Conservation (phyloP, 2,329 filamentous ascomycete genomes). For the Ophiostoma angusticollis region DNA sequence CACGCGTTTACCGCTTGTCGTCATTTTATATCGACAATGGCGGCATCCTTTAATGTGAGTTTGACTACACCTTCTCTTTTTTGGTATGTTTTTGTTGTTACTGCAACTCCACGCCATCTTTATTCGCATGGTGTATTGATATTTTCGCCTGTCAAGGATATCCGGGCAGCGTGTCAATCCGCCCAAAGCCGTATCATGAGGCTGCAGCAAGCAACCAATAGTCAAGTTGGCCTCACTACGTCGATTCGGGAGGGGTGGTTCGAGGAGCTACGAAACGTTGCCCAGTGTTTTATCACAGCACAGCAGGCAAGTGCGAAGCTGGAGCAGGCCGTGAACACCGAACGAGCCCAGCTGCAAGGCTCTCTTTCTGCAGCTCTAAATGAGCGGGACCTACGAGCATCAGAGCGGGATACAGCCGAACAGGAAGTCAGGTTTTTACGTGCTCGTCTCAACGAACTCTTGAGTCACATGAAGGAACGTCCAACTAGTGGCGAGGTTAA, state of each 20-base stretch:
- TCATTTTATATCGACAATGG: no score
- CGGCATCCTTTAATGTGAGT: no score
- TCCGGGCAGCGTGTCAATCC: slow-evolving; percentile 11
- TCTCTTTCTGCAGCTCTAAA: slow-evolving; percentile 9
- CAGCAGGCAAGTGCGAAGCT: slow-evolving; percentile 10
- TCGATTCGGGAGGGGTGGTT: slow-evolving; percentile 10
- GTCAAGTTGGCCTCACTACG: slow-evolving; percentile 11
- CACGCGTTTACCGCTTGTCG: no score
- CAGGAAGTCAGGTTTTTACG: slow-evolving; percentile 12
- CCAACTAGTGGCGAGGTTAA: background rate
- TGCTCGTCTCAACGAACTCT: slow-evolving; percentile 1
- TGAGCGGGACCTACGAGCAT: slow-evolving; percentile 7
- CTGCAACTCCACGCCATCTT: background rate
- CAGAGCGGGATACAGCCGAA: slow-evolving; percentile 3
- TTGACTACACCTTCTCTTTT: no score
- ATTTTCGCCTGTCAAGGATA: slow-evolving; percentile 12
- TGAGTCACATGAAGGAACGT: background rate
- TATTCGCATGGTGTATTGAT: background rate
- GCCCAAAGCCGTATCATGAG: slow-evolving; percentile 14
- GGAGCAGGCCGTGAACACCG: slow-evolving; percentile 10
- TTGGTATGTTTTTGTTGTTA: background rate
- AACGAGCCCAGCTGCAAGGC: slow-evolving; percentile 10
- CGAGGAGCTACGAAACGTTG: slow-evolving; percentile 10
- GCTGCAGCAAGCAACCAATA: slow-evolving; percentile 13
- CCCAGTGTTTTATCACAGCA: slow-evolving; percentile 14